Conservation (phyloP, 306 rosid genomes). For the Parietaria judaica region DNA sequence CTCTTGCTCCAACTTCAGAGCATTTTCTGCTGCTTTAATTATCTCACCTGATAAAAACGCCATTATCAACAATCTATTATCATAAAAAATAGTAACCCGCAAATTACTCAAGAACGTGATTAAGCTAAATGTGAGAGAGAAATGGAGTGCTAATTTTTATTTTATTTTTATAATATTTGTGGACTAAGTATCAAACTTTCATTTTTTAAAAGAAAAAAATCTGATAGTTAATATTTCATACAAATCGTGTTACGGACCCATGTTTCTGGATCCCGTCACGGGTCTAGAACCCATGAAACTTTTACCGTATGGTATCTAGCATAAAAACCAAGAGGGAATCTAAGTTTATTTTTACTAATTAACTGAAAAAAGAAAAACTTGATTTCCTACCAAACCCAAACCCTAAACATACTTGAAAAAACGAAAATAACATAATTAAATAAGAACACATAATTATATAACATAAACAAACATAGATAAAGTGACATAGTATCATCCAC, state of each 20-base stretch:
- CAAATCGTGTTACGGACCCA: no score
- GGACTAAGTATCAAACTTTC: neutral
- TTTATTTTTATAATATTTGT: neutral
- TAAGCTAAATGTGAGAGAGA: neutral
- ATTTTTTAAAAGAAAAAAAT: neutral
- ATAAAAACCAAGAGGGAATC: no score
- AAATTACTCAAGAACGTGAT: constrained; percentile 7
- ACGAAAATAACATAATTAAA: no score
- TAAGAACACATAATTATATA: no score
- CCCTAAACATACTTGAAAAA: no score
- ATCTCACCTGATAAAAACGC: constrained; percentile 37
- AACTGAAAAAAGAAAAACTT: no score
- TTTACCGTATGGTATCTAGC: no score
- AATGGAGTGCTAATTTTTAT: neutral
- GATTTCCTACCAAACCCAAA: no score
- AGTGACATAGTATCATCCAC: neutral
- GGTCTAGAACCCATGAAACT: no score
- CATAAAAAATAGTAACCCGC: constrained; percentile 2
- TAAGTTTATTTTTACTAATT: no score
- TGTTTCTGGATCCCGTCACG: no score
- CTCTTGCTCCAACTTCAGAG: constrained; percentile 56
- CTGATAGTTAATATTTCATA: neutral
- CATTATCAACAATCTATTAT: constrained; percentile 9
- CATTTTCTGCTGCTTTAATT: constrained; percentile 52
- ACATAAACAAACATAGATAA: no score